Evolutionary conservation across 2,329 filamentous ascomycete genomes (phyloP), one percentile per base, ranked within the genome.

Genomic region (Neodidymelliopsis sp.): DNA sequence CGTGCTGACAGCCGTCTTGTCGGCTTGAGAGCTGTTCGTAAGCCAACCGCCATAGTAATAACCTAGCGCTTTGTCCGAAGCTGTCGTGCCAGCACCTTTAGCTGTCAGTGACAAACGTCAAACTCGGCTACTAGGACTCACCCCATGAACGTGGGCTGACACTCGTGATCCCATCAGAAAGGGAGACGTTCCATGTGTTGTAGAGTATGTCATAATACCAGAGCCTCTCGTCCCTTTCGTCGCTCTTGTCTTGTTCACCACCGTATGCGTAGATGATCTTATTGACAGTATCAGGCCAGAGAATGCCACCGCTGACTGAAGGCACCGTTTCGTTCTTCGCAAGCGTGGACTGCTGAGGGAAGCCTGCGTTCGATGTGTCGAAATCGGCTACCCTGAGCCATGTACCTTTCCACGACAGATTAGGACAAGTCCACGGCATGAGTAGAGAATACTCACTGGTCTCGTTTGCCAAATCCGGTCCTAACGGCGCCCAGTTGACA

Each of bases 11-110:
- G 78, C 77, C 19, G 76, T 60, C 2, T 74, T 71, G 4, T 71
- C 59, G 7, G 62, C 60, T 2, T 77, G 72, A 1, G 81, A 80
- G 31, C 65, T 62, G 53, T 81, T 80, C 52, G 77, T 82, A 38
- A 81, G 71, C 79, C 80, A 85, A 20, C 84, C 84, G 16, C 84
- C 84, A 49, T 83, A 80, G 62, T 84, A 83, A 62, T 81, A 86
- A 2, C 77, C 82, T 49, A 79, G 73, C 5, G 78, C 45, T 27
- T 19, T 73, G 25, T 76, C 73, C 4, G 81, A 75, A 6, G 83
- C 75, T 1, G 77, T 75, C 1, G 77, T 75, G 15, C 81, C 78
- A 12, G 81, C 82, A 2, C 81, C 73, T 10, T 77, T 24, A 67
- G n/a, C n/a, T n/a, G n/a, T n/a, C n/a, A n/a, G n/a, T n/a, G n/a